phyloP scores from a whole-genome alignment of 2,329 filamentous ascomycete species.

The Claviceps pusilla region DNA sequence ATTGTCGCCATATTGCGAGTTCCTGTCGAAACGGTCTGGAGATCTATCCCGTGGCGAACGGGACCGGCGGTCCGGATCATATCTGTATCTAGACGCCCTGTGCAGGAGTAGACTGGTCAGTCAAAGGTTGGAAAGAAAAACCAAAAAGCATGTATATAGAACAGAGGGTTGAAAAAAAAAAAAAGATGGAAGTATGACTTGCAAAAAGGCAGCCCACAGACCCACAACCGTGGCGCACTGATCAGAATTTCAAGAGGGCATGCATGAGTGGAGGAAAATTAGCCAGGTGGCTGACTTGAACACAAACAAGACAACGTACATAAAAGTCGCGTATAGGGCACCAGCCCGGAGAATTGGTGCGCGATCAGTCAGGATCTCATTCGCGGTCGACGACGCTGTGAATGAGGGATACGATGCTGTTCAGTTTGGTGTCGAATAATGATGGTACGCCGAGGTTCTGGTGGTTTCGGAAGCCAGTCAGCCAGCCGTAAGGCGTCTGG shows the following conservation, averaged over 20 bases:
- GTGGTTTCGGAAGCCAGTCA: background rate
- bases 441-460: background rate
- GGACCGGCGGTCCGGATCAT: constrained; percentile 48
- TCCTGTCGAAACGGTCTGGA: constrained; percentile 47
- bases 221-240: background rate
- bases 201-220: background rate
- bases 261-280: background rate
- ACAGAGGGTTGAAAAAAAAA: no score
- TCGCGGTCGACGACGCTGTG: background rate
- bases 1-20: constrained; percentile 41
- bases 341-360: constrained; percentile 1
- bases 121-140: background rate
- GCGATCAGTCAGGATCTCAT: constrained; percentile 1
- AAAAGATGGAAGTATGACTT: background rate
- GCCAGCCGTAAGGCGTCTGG: background rate
- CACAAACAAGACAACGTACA: constrained; percentile 3
- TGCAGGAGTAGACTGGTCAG: constrained; percentile 1
- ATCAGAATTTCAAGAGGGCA: constrained; percentile 1
- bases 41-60: constrained; percentile 55
- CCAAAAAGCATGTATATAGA: background rate
- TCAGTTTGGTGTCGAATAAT: background rate
- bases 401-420: background rate
- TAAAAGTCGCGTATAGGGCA: constrained; percentile 2
- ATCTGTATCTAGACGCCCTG: constrained; percentile 44
- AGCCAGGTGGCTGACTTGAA: background rate